Evolutionary conservation across 139 green algal species (phyloP), one percentile per base, ranked within the genome.

Genomic region (Coelastrella sp.): DNA sequence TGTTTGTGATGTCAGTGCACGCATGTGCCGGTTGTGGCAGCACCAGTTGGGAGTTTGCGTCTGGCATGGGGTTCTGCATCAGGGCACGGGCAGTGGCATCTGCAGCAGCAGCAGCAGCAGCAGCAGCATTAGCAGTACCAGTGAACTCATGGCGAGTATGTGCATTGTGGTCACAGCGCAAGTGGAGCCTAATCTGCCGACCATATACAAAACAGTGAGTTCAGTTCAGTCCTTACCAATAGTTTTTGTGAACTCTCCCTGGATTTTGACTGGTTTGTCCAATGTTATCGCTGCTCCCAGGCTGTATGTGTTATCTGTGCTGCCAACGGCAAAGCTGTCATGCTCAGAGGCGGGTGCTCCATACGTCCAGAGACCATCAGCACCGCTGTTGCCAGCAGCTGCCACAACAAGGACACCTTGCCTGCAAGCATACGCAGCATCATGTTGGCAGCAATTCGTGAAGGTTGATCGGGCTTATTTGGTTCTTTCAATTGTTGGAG

Each of bases 291-390:
- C 81, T 6, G 81, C 81, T 7, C 81, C 81, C 13, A 87, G 61
- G 47, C 81, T 87, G 81, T 78, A 87, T 17, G 10, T 75, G 22
- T 87, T 87, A 32, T 87, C 81, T 16, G 81, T 87, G 81, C 81
- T 87, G 64, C 81, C 81, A 4, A 87, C 32, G 5, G 81, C 81
- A 87, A 87, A 20, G 64, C 23, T 78, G 81, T 87, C 81, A 14
- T 61, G n/a, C 64, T 87, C 81, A 47, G 64, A 22, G 8, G 64
- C 81, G 77, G 81, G 81, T 14, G 22, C 20, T 47, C 81, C 81
- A 75, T 87, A 87, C 16, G 81, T 87, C 81, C 81, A 87, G 23
- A 87, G 81, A 2, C 81, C 81, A 56, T 60, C 22, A 61, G 13
- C 16, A 54, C 81, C 81, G 14, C 6, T 16, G 23, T 87, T 87